Percentiles rank a stretch among this genome's conserved stretches.
Conservation (phyloP, 257 asterid genomes). For the Solanum clarkiae region DNA sequence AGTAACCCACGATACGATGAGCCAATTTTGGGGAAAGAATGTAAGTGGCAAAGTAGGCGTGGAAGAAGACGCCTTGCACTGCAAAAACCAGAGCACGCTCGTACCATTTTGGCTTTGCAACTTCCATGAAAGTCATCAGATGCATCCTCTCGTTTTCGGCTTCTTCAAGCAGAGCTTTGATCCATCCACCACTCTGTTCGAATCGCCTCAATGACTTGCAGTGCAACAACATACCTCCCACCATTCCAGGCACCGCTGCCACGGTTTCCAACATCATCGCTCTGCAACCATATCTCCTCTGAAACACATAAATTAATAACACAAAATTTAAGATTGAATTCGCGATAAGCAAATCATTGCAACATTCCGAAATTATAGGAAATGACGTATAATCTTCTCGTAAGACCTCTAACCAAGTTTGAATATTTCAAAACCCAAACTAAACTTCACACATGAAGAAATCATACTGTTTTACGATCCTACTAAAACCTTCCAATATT, state of each 20-base stretch:
- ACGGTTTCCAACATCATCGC: constrained; percentile 74
- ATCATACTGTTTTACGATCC: neutral
- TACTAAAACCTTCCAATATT: neutral
- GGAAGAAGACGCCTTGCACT: constrained; percentile 73
- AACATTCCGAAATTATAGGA: neutral
- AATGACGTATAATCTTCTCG: neutral
- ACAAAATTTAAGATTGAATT: neutral
- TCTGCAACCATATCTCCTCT: constrained; percentile 61
- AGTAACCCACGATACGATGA: constrained; percentile 60
- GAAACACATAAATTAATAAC: neutral
- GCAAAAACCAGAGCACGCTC: constrained; percentile 51
- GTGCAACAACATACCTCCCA: constrained; percentile 58
- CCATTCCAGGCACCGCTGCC: constrained; percentile 77
- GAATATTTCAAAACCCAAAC: too few species aligned
- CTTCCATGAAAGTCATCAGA: constrained; percentile 76
- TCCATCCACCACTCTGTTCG: constrained; percentile 70
- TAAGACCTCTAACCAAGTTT: neutral
- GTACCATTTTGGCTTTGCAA: constrained; percentile 53
- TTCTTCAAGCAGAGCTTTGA: constrained; percentile 52
- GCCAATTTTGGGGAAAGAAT: constrained; percentile 52
- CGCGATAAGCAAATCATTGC: too few species aligned
- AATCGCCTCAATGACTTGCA: constrained; percentile 46
- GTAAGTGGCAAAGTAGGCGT: constrained; percentile 53
- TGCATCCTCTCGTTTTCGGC: constrained; percentile 75
- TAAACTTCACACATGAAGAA: too few species aligned